Conservation (phyloP, 2,329 filamentous ascomycete species). For the Chaetothyriales sp. region DNA sequence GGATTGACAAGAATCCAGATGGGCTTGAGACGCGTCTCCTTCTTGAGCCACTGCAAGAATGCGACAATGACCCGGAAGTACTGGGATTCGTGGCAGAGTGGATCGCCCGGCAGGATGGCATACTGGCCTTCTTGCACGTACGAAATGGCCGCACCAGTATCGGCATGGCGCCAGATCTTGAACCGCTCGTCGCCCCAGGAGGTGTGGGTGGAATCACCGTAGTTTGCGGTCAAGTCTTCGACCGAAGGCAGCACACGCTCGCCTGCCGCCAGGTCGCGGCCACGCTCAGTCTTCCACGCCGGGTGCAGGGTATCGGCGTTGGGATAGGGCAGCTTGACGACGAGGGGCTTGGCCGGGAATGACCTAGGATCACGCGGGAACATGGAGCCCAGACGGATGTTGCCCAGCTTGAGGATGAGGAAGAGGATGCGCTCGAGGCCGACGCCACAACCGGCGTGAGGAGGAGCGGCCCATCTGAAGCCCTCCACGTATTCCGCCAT, state of each 20-base stretch:
- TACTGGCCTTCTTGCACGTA: conserved; percentile 67
- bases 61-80: conserved; percentile 58
- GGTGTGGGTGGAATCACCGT: conserved; percentile 85
- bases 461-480: conserved; percentile 78
- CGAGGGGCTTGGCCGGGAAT: conserved; percentile 53
- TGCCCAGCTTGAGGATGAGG: conserved; percentile 71
- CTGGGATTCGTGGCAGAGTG: conserved; percentile 67
- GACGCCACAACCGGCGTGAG: conserved; percentile 80
- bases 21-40: conserved; percentile 59
- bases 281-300: conserved; percentile 39
- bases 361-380: conserved; percentile 85
- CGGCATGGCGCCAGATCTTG: conserved; percentile 68
- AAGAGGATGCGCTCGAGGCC: conserved; percentile 81
- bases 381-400: conserved; percentile 75
- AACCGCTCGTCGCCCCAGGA: conserved; percentile 87
- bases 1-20: conserved; percentile 79
- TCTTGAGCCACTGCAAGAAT: conserved; percentile 63
- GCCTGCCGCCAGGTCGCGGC: conserved; percentile 31
- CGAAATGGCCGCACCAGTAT: conserved; percentile 69
- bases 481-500: conserved; percentile 86
- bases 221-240: conserved; percentile 85
- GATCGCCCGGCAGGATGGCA: conserved; percentile 75
- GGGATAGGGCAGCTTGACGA: conserved; percentile 61
- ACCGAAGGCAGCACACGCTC: conserved; percentile 53
- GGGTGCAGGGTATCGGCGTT: conserved; percentile 71